These are phyloP conservation scores for Pulveroboletus frians DNA, from an alignment of 768 basidiomycete species.

Conservation along the genomic window DNA sequence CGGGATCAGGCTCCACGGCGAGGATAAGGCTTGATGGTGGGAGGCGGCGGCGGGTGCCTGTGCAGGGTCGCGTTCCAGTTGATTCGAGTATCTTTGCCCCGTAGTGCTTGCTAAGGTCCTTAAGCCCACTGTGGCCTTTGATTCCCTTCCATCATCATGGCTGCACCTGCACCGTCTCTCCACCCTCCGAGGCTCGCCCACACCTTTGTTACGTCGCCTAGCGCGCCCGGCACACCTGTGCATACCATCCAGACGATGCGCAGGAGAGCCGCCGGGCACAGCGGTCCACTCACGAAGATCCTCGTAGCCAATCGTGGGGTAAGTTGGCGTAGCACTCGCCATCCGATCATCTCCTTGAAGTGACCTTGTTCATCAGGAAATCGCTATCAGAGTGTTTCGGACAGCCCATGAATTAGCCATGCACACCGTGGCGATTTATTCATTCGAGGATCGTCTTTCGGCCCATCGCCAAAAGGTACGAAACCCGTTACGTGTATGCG, in stretches of 20 bases:
- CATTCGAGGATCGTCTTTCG: constrained; percentile 91
- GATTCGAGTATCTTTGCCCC: background rate
- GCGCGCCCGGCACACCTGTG: constrained; percentile 77
- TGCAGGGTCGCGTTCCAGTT: background rate
- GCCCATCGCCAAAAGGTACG: constrained; percentile 96
- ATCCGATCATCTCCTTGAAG: constrained; percentile 3
- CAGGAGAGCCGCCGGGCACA: constrained; percentile 85
- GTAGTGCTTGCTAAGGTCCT: background rate
- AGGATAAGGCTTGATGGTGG: constrained; percentile 4
- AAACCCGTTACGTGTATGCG: constrained; percentile 27
- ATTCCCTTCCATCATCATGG: constrained; percentile 22
- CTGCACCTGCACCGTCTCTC: constrained; percentile 35
- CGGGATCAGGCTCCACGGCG: background rate
- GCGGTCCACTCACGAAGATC: constrained; percentile 86
- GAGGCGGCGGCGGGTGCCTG: background rate
- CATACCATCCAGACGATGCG: constrained; percentile 91
- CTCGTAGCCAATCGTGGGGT: constrained; percentile 91
- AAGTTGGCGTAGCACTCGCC: constrained; percentile 29
- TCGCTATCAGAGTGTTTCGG: constrained; percentile 97
- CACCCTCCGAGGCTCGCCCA: constrained; percentile 71
- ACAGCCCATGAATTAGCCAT: constrained; percentile 98
- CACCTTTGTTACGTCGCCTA: constrained; percentile 70
- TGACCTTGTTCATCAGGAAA: constrained; percentile 59
- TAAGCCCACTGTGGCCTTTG: constrained; percentile 13
- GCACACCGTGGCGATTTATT: constrained; percentile 99